Evolutionary conservation across 2,329 filamentous ascomycete genomes (phyloP).

Genomic region (Capronia epimyces): DNA sequence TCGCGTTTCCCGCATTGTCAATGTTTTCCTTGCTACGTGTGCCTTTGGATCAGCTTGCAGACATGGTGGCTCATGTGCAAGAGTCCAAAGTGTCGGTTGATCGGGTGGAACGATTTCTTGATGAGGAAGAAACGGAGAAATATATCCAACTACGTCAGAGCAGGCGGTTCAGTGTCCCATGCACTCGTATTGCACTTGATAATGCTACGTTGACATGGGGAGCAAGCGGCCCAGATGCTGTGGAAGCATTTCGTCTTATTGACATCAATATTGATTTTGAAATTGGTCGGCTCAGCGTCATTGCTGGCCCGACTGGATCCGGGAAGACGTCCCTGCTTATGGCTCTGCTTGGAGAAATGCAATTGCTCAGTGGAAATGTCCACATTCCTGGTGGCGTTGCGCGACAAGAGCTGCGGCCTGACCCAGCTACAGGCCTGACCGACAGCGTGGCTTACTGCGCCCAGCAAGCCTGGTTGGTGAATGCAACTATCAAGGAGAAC

Average conservation of each 20-base stretch:
- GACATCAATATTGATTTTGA: slow-evolving; percentile 77
- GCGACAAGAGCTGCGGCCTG: slow-evolving; percentile 74
- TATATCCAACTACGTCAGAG: slow-evolving; percentile 74
- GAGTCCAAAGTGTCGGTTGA: slow-evolving; percentile 96
- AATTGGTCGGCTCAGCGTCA: slow-evolving; percentile 82
- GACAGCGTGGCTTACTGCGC: slow-evolving; percentile 95
- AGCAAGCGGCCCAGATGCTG: slow-evolving; percentile 53
- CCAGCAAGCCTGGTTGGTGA: slow-evolving; percentile 94
- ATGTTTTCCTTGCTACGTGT: slow-evolving; percentile 91
- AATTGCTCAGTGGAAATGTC: slow-evolving; percentile 69
- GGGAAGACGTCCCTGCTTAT: slow-evolving; percentile 95
- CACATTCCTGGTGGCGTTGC: slow-evolving; percentile 79
- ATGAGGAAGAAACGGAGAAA: slow-evolving; percentile 92
- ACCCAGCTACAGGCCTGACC: slow-evolving; percentile 78
- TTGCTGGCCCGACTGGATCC: slow-evolving; percentile 86
- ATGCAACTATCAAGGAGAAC: slow-evolving; percentile 91
- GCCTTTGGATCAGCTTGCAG: slow-evolving; percentile 88
- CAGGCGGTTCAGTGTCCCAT: slow-evolving; percentile 62
- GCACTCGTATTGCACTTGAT: slow-evolving; percentile 75
- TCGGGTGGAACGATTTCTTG: slow-evolving; percentile 89
- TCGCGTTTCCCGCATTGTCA: slow-evolving; percentile 93
- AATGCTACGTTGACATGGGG: slow-evolving; percentile 88
- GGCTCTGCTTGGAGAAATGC: slow-evolving; percentile 96
- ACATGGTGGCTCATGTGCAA: slow-evolving; percentile 98
- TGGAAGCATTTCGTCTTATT: slow-evolving; percentile 73